Conservation (phyloP, 176 grass and related monocot species). For the Paspalum vaginatum region DNA sequence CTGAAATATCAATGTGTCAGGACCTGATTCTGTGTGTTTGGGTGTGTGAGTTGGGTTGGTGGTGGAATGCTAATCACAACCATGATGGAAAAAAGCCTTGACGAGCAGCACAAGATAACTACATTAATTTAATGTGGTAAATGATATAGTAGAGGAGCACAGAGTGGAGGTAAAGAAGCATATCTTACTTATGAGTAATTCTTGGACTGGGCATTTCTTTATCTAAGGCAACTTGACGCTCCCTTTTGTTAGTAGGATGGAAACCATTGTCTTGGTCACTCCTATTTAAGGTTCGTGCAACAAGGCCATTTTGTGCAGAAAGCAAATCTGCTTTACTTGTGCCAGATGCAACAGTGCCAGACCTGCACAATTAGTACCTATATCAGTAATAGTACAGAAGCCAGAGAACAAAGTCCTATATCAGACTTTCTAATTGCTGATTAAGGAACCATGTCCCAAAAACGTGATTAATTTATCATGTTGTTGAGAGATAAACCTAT, state of each 20-base stretch:
- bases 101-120: conserved; percentile 24
- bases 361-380: conserved; percentile 61
- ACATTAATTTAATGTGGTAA: conserved; percentile 15
- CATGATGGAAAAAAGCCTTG: conserved; percentile 9
- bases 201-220: conserved; percentile 58
- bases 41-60: not conserved
- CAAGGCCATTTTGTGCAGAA: conserved; percentile 70
- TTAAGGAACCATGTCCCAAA: conserved; percentile 21
- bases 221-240: conserved; percentile 64
- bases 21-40: not conserved
- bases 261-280: conserved; percentile 65
- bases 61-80: conserved; percentile 8
- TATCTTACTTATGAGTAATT: conserved; percentile 79
- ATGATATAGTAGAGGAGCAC: conserved; percentile 30
- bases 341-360: conserved; percentile 50
- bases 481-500: conserved; percentile 26
- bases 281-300: conserved; percentile 60
- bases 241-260: conserved; percentile 68
- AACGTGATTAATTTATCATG: conserved; percentile 33
- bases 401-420: conserved; percentile 17
- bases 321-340: conserved; percentile 61
- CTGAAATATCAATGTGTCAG: conserved; percentile 49
- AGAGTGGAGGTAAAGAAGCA: conserved; percentile 26
- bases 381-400: conserved; percentile 19
- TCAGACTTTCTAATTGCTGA: not conserved